Percentiles rank a stretch among this genome's conserved stretches.
These are phyloP conservation scores for Polychytrium aggregatum DNA, from an alignment of 192 early-diverging fungal genomes.

Conservation along the genomic window DNA sequence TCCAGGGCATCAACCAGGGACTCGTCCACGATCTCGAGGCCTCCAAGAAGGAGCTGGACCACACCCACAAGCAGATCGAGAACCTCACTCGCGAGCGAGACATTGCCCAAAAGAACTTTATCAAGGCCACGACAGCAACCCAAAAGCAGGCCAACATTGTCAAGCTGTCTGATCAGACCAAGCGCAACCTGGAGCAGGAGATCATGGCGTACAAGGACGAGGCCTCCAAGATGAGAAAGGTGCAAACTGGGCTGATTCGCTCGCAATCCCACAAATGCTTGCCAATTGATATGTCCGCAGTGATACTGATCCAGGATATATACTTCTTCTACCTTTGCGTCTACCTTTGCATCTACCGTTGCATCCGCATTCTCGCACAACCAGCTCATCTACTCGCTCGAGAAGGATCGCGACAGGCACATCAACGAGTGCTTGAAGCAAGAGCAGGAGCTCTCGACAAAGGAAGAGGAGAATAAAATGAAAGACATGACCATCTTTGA, in stretches of 20 bases:
- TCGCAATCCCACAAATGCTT: too few species aligned
- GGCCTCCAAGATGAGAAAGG: conserved; percentile 51
- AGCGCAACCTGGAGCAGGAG: conserved; percentile 49
- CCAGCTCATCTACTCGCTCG: conserved; percentile 47
- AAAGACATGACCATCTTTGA: conserved; percentile 51
- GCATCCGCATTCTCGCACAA: not conserved
- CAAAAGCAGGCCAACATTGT: conserved; percentile 39
- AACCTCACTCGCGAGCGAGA: conserved; percentile 39
- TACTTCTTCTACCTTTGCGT: conserved; percentile 6
- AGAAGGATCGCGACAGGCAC: conserved; percentile 43
- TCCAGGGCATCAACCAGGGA: conserved; percentile 23
- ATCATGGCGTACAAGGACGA: conserved; percentile 48
- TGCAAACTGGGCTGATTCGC: not conserved
- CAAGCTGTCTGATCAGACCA: conserved; percentile 46
- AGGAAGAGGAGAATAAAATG: conserved; percentile 48
- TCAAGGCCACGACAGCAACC: conserved; percentile 38
- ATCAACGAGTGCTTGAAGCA: conserved; percentile 30
- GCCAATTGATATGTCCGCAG: too few species aligned
- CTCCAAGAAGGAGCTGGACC: conserved; percentile 24
- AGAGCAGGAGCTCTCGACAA: conserved; percentile 11
- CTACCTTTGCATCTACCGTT: too few species aligned
- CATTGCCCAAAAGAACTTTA: conserved; percentile 46
- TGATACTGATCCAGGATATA: too few species aligned
- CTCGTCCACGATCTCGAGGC: conserved; percentile 33
- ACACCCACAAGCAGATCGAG: conserved; percentile 26